A percentile compares a stretch with the other conserved stretches of the same genome.
phyloP scores from a whole-genome alignment of 78 protist species.

The Polysphondylium violaceum region DNA sequence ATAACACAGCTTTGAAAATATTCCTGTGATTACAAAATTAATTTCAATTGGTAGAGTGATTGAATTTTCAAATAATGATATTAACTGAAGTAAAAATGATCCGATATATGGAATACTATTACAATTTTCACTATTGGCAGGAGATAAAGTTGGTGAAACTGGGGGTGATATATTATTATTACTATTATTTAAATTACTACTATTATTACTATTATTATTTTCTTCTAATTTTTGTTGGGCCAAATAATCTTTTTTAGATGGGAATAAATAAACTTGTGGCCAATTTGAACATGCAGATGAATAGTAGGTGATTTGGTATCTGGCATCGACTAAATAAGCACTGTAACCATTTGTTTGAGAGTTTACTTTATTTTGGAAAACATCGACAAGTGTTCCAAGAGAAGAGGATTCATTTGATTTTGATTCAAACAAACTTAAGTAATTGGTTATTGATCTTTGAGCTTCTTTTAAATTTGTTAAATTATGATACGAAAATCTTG shows the following conservation, averaged over 20 bases:
- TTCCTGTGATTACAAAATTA: constrained; percentile 62
- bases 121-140: not conserved
- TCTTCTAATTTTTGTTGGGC: not conserved
- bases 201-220: not conserved
- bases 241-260: not conserved
- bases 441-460: constrained; percentile 60
- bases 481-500: constrained; percentile 21
- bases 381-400: constrained; percentile 1
- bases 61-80: constrained; percentile 12
- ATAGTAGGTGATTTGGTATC: constrained; percentile 52
- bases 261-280: constrained; percentile 40
- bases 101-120: constrained; percentile 10
- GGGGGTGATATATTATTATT: not conserved
- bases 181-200: not conserved
- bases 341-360: constrained; percentile 65
- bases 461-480: constrained; percentile 22
- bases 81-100: constrained; percentile 36
- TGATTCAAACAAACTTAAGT: constrained; percentile 43
- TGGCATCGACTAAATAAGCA: constrained; percentile 73
- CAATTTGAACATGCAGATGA: constrained; percentile 24
- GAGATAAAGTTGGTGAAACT: not conserved
- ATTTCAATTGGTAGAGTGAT: constrained; percentile 51
- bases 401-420: constrained; percentile 1
- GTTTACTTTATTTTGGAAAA: constrained; percentile 39
- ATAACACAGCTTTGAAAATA: constrained; percentile 62